Base-by-base conservation (phyloP, 257 asterid species). In the Petrea volubilis region DNA sequence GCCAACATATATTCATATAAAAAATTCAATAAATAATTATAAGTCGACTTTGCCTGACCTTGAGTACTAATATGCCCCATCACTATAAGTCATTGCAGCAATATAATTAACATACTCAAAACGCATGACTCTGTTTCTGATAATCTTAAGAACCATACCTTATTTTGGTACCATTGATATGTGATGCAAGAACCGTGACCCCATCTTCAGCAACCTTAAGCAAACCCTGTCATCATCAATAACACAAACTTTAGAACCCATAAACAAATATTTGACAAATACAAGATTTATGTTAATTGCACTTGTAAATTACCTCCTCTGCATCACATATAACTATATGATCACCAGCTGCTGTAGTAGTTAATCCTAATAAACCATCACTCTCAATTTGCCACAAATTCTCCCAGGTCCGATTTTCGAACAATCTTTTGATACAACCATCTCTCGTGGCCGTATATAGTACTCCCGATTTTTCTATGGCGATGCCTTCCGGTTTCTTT, bases 391-490 rank as follows among this genome's bases (percentile, higher is more conserved):
- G 81, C 71, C 74, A 71, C 87, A 84, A 89, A 46, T 72, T 69
- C 75, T 85, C 88, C 95, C 91, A 87, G 2, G 82, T 72, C 34
- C 91, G 95, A 60, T 91, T 89, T 43, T 29, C 75, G 31, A 78
- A 83, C 81, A 84, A 24, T 74, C 81, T 85, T 68, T 51, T 82
- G 57, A 91, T 79, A 80, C 81, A 82, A 21, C 97, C 97, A 75
- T 89, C 93, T 67, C 95, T 80, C 13, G 93, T 81, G 7, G 85
- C 88, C 9, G 96, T 84, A 60, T 85, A 84, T 3, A 91, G 4
- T 38, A 78, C 51, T 29, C 91, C 95, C 4, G 0, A 56, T 75
- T 67, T 52, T 68, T 89, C 90, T 18, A 91, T 38, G 12, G 85
- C 77, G 0, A 89, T 64, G 64, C 80, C 92, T 64, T 91, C 95